A percentile compares a stretch with the other conserved stretches of the same genome.
Evolutionary conservation across 2,329 filamentous ascomycete species (phyloP).

Genomic region (Fusarium succisae): DNA sequence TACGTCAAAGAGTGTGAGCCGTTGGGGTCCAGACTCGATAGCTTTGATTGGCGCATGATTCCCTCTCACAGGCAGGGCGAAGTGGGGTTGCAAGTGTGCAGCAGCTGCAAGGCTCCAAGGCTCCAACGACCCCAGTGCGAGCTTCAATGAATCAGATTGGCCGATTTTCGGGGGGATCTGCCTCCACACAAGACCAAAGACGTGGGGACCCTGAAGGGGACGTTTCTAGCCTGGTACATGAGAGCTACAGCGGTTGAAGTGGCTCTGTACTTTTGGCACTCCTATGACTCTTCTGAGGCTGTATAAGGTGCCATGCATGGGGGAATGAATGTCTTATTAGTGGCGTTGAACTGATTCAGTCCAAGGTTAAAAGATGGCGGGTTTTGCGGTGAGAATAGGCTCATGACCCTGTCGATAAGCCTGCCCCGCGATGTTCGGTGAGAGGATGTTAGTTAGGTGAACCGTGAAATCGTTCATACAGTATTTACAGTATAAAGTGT

Average conservation of each 20-base stretch:
- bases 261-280: constrained; percentile 23
- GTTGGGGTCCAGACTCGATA: background rate
- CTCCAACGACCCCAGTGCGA: constrained; percentile 23
- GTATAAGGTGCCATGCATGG: background rate
- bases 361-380: constrained; percentile 4
- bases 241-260: constrained; percentile 20
- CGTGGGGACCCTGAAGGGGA: constrained; percentile 35
- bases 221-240: constrained; percentile 18
- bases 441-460: background rate
- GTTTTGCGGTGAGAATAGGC: constrained; percentile 25
- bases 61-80: constrained; percentile 6
- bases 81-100: constrained; percentile 18
- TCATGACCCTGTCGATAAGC: constrained; percentile 38
- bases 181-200: constrained; percentile 18
- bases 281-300: constrained; percentile 18
- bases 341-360: constrained; percentile 10
- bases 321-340: constrained; percentile 19
- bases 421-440: constrained; percentile 29
- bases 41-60: constrained; percentile 31
- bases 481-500: constrained; percentile 3
- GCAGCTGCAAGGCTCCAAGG: constrained; percentile 31
- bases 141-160: constrained; percentile 30
- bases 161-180: constrained; percentile 24
- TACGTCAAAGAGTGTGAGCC: constrained; percentile 4
- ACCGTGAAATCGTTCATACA: background rate